phyloP scores from a whole-genome alignment of 2,329 filamentous ascomycete species.

The Curvularia lunata region DNA sequence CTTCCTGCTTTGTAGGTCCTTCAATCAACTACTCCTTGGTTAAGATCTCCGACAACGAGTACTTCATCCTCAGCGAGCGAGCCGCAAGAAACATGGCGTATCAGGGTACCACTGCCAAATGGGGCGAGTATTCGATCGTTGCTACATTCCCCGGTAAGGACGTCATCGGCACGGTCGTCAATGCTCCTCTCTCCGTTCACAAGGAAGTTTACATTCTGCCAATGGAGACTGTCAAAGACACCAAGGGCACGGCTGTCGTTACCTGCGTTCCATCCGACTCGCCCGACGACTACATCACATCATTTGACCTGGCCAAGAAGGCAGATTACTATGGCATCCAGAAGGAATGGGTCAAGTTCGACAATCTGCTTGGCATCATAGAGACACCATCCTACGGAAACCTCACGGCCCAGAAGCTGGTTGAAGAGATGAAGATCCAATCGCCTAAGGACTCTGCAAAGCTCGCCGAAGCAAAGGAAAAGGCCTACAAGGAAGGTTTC shows the following conservation, averaged over 20 bases:
- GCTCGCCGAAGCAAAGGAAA: constrained; percentile 90
- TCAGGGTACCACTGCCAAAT: constrained; percentile 81
- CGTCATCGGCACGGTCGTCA: constrained; percentile 84
- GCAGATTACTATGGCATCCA: constrained; percentile 91
- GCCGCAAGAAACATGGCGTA: constrained; percentile 95
- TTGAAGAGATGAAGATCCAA: constrained; percentile 93
- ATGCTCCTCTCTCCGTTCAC: constrained; percentile 84
- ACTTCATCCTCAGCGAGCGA: constrained; percentile 81
- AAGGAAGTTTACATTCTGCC: constrained; percentile 85
- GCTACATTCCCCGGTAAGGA: constrained; percentile 78
- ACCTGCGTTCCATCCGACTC: constrained; percentile 95
- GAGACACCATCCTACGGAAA: constrained; percentile 84
- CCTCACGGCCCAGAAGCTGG: constrained; percentile 79
- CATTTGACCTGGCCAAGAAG: constrained; percentile 90
- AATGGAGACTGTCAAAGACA: constrained; percentile 91
- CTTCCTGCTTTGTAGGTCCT: constrained; percentile 92
- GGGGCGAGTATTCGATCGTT: constrained; percentile 76
- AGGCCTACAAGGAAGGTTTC: constrained; percentile 96
- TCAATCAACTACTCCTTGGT: constrained; percentile 89
- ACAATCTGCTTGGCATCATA: constrained; percentile 79
- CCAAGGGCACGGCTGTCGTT: constrained; percentile 96
- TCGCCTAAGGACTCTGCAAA: constrained; percentile 94
- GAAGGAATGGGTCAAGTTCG: constrained; percentile 90
- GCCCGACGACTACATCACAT: constrained; percentile 91
- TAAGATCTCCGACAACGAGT: constrained; percentile 71